These are phyloP conservation scores for Paragyromitra xinjiangensis DNA, from an alignment of 495 filamentous ascomycete species.

Conservation along the genomic window DNA sequence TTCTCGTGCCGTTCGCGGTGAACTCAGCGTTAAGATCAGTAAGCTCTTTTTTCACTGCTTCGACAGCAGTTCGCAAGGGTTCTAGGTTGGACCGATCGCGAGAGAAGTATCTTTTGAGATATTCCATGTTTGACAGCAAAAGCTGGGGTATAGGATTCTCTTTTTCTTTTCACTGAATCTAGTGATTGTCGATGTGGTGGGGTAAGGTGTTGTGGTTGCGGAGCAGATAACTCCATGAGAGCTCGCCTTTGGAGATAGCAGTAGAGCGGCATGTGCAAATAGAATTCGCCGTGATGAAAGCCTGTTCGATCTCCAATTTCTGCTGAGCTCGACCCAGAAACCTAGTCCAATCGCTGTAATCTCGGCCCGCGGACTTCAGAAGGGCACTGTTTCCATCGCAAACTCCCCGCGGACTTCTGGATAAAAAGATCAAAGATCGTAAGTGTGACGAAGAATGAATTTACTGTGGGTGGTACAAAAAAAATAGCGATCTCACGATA, in stretches of 20 bases:
- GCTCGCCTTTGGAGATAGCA: background rate
- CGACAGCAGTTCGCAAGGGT: background rate
- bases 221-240: background rate
- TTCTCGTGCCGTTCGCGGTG: background rate
- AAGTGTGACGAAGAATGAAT: background rate
- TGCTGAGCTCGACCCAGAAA: background rate
- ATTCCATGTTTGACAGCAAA: background rate
- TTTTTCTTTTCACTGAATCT: background rate
- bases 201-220: background rate
- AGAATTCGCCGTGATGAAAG: background rate
- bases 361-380: background rate
- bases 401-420: background rate
- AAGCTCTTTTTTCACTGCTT: constrained; percentile 1
- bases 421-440: background rate
- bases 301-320: background rate
- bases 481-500: too few species aligned
- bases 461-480: background rate
- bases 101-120: constrained; percentile 3
- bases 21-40: background rate
- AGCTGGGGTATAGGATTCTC: background rate
- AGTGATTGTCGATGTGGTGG: background rate
- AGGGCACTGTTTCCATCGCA: background rate
- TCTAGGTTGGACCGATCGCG: background rate
- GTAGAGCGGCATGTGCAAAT: background rate
- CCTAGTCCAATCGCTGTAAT: background rate